A percentile compares a stretch with the other conserved stretches of the same genome.
Evolutionary conservation across 805 yeast species (phyloP).

Genomic region (Allodekkera sacchari): DNA sequence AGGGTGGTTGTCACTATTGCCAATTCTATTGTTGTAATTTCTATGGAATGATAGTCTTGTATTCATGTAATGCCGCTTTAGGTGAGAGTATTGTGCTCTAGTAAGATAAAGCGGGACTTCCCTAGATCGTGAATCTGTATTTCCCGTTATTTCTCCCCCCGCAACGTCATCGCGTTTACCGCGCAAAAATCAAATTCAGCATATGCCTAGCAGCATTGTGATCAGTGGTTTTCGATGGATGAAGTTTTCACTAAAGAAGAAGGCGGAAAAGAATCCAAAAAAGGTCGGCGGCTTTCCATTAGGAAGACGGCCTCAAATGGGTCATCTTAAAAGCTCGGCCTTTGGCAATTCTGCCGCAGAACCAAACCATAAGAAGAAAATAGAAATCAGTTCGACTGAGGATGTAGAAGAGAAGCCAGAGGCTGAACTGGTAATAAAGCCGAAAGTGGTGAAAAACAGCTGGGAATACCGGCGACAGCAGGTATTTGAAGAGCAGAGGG

Average conservation of each 20-base stretch:
- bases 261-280: slow-evolving; percentile 14
- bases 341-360: slow-evolving; percentile 7
- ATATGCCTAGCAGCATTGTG: not conserved
- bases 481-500: slow-evolving; percentile 4
- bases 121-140: no score
- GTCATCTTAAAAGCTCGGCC: not conserved
- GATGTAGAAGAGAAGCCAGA: slow-evolving; percentile 10
- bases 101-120: no score
- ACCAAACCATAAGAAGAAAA: slow-evolving; percentile 7
- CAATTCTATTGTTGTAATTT: no score
- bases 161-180: not conserved
- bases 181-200: not conserved
- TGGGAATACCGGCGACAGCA: slow-evolving; percentile 17
- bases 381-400: slow-evolving; percentile 26
- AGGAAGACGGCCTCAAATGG: slow-evolving; percentile 13
- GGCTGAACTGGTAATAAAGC: slow-evolving; percentile 15
- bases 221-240: slow-evolving; percentile 19
- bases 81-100: no score
- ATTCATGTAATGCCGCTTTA: no score
- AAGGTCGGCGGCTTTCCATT: slow-evolving; percentile 26
- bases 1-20: no score
- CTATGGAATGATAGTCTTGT: no score
- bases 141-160: no score
- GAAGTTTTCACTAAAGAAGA: slow-evolving; percentile 31
- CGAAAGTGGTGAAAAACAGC: slow-evolving; percentile 8